Percentiles rank a stretch among this genome's conserved stretches.
These are phyloP conservation scores for Beauveria australis DNA, from an alignment of 2,329 filamentous ascomycete genomes.

Conservation along the genomic window DNA sequence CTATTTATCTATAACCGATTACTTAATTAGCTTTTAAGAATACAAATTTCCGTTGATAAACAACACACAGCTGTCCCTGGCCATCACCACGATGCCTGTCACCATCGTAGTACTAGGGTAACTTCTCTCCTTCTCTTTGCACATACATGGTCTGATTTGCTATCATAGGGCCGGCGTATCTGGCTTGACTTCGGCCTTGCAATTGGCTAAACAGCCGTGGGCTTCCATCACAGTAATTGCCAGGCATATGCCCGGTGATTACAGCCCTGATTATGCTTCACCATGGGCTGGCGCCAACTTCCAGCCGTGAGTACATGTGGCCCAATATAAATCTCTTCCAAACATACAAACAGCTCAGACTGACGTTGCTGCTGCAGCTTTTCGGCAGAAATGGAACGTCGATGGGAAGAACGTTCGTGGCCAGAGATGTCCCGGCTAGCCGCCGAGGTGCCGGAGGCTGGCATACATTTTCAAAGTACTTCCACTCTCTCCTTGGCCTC, in stretches of 20 bases:
- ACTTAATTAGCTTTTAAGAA: too few relatives aligned
- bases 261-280: slow-evolving; percentile 81
- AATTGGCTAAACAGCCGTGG: slow-evolving; percentile 34
- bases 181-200: slow-evolving; percentile 41
- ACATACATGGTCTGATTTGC: not conserved
- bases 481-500: slow-evolving; percentile 1
- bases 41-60: too few relatives aligned
- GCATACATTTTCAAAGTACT: slow-evolving; percentile 67
- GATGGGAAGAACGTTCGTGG: slow-evolving; percentile 59
- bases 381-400: slow-evolving; percentile 29
- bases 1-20: too few relatives aligned
- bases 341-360: too few relatives aligned
- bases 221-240: slow-evolving; percentile 44
- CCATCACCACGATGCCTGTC: not conserved
- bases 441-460: slow-evolving; percentile 61
- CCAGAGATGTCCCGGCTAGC: slow-evolving; percentile 49
- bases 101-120: not conserved
- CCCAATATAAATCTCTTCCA: not conserved
- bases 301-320: slow-evolving; percentile 48
- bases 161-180: slow-evolving; percentile 37
- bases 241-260: slow-evolving; percentile 90
- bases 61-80: too few relatives aligned
- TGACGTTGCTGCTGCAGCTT: slow-evolving; percentile 26
- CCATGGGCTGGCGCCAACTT: slow-evolving; percentile 84
- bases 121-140: not conserved